Base-by-base conservation (phyloP, 257 asterid genomes). In the Lithospermum erythrorhizon region DNA sequence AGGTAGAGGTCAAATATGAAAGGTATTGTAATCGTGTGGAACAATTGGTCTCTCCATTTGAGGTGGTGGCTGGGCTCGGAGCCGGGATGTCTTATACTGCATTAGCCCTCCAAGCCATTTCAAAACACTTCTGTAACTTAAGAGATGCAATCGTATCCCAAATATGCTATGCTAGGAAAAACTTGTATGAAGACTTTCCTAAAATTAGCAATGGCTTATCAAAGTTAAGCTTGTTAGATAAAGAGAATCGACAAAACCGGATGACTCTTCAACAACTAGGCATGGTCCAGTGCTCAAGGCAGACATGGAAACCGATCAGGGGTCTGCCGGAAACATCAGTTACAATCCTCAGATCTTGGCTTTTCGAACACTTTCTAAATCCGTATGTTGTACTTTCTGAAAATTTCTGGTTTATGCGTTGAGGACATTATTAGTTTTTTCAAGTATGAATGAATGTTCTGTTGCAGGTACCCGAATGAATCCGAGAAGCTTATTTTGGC, bases 291-390 rank as follows among this genome's bases (percentile, higher is more conserved):
- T 75, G 59, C 52, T 68, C 81, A 0, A 61, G 81, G 9, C 96
- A 89, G 58, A 78, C 88, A 3, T 89, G 94, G 94, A 70, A 95
- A 61, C 96, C 95, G 1, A 76, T 87, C 53, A 66, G 97, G 67
- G 99, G 99, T 17, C 74, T 93, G 0, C 99, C 99, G 0, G 97
- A 83, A 69, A 89, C 79, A 27, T 84, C 97, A 0, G 96, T 93
- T 3, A 70, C 87, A 0, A 70, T 84, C 60, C 96, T 93, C 27
- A 96, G 99, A 5, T 78, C 94, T 66, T 93, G 99, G 99, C 91
- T 93, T 18, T 93, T 93, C 65, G 94, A 89, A 66, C 97, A 93
- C 72, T 93, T 93, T 55, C 85, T 93, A 20, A 89, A 93, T 61
- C 99, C 97, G 99, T 93, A 86, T 16, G 81, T 25, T 45, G 15